Base-by-base conservation (phyloP, 495 filamentous ascomycete species). In the Cryomyces antarcticus region DNA sequence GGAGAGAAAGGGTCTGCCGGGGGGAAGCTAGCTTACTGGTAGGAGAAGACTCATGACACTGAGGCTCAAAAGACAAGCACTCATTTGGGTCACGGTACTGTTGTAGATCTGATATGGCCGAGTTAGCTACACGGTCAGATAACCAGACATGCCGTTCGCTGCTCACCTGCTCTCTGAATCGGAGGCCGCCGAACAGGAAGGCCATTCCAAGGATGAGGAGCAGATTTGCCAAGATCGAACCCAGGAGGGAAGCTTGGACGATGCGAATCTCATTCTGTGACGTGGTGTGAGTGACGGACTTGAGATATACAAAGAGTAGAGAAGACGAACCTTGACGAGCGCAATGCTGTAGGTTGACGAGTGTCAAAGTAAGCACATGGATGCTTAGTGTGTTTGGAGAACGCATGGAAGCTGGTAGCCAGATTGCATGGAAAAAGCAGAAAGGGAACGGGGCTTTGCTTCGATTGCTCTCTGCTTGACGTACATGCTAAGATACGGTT, bases 61-160 rank as follows among this genome's bases (percentile, higher is more conserved):
- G 59, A 94, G 63, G 64, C 82, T 86, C 47, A 94, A 73, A 38
- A 94, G 66, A 62, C 82, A 92, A 28, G 86, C 84, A 53, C 85
- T 93, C 81, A 89, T 94, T 60, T 93, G 83, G 3, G 85, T 93
- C 39, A 92, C 81, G 27, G 82, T 92, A 61, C 75, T 89, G 60
- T 94, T 94, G 62, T 94, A 94, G 46, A 93, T 76, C 74, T 86
- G 43, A 31, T 40, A 4, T 31, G n/a, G 36, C 37, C 53, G 61
- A 62, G 34, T 28, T 2, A 30, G 34, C 17, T 24, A 4, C 0
- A 30, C 35, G n/a, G 4, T 46, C 9, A 31, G 17, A 24, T 2
- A 24, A 24, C 2, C 17, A 24, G 17, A 24, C 17, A 2, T 24
- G 17, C 17, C 17, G 17, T 7, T 24, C 17, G 17, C 17, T 24